phyloP scores from a whole-genome alignment of 768 basidiomycete species.

The Tephrocybe sp. region DNA sequence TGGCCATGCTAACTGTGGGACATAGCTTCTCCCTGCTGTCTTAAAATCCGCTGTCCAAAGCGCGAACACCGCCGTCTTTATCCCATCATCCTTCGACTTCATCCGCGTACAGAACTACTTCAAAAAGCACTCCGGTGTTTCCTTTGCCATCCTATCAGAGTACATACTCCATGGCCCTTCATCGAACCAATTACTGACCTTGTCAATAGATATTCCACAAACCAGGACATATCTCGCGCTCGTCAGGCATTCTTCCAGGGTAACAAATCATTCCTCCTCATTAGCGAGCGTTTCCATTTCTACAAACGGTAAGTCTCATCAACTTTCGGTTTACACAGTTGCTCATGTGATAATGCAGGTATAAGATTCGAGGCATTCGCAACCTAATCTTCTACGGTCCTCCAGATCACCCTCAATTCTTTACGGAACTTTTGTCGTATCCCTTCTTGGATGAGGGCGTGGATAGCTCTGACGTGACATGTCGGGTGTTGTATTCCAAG shows the following conservation, averaged over 20 bases:
- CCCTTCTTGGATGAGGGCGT: conserved; percentile 90
- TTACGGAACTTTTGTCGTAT: conserved; percentile 83
- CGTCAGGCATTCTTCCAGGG: conserved; percentile 90
- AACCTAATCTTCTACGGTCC: conserved; percentile 93
- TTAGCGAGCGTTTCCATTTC: conserved; percentile 99
- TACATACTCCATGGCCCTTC: conserved; percentile 31
- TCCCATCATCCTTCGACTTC: conserved; percentile 96
- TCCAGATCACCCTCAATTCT: conserved; percentile 89
- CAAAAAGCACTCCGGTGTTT: conserved; percentile 64
- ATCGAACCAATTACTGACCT: not conserved
- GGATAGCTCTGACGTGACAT: conserved; percentile 83
- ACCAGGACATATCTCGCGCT: conserved; percentile 91
- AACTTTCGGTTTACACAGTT: not conserved
- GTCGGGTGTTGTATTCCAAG: conserved; percentile 77
- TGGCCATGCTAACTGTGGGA: not conserved
- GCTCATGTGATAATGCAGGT: conserved; percentile 41
- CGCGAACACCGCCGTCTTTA: conserved; percentile 80
- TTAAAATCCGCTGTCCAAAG: conserved; percentile 94
- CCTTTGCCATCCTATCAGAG: conserved; percentile 89
- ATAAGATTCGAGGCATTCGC: conserved; percentile 89
- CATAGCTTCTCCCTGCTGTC: conserved; percentile 73
- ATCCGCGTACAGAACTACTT: conserved; percentile 88
- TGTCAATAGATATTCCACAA: conserved; percentile 75
- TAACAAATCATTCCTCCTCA: conserved; percentile 79
- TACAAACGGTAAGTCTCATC: conserved; percentile 67